Evolutionary conservation across 164 flowering plant species (phyloP), one percentile per base, ranked within the genome.

Genomic region (Sedum album): DNA sequence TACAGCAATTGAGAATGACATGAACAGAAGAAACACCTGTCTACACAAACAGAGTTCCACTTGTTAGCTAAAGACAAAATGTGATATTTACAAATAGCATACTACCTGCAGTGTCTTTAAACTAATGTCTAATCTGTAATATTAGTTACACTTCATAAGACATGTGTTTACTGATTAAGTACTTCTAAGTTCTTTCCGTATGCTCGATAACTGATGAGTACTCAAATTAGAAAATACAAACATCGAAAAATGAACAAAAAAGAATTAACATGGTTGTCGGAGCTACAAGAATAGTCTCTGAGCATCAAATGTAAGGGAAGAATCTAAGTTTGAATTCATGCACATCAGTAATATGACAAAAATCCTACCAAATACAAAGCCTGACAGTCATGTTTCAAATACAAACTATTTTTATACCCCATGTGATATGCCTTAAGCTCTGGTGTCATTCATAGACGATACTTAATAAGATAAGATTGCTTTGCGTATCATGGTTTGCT

Each of bases 1-100:
- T 75, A 95, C 96, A 63, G 99, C 99, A 38, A 95, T 72, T 71
- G 99, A 91, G 76, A 95, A 95, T 71, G 97, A 84, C 97, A 95
- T 79, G 70, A 95, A 95, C 84, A 95, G 74, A 70, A 95, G 97
- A 79, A 92, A 95, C 79, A 95, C 84, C 99, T 95, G 99, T 86
- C 96, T 92, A 95, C 80, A 95, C 78, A 74, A 80, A 79, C 71
- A 36, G 76, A 67, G 68, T 67, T 48, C 71, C 68, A 68, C 30
- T 74, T 78, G 77, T 85, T 82, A 87, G 79, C 69, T 21, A 74
- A n/a, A 64, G 67, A 73, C 28, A 21, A 31, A 20, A 33, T 33
- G 36, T 39, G 51, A 31, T 18, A 41, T 49, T 48, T 38, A 31
- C 6, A 70, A 60, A 23, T 36, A 57, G 10, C 31, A 71, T 49